Base-by-base conservation (phyloP, 495 filamentous ascomycete genomes). In the Daldinia decipiens region DNA sequence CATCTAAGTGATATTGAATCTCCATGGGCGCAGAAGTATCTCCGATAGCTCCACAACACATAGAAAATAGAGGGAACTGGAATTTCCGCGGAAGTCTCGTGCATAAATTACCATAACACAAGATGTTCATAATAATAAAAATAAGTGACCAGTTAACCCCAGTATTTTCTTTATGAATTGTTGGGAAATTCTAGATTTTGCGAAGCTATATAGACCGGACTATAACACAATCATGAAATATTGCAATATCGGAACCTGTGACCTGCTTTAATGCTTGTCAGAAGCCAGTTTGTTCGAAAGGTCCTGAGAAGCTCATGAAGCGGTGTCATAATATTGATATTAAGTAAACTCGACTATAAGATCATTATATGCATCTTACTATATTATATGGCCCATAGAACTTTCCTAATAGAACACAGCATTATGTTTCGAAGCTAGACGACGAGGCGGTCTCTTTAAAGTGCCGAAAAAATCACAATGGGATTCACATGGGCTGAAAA, bases 1-100 rank as follows among this genome's bases (percentile, higher is more conserved):
- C 19, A 47, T 21, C 3, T 9, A 21, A 47, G 17, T 19, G 21
- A 36, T 61, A 31, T 17, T n/a, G 56, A 62, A 65, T 61, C 17
- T 54, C 57, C 24, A 62, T 71, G 56, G 62, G 31, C 32, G 15
- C 51, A 71, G 29, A 71, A 71, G 61, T 50, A 71, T 13, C 11
- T 57, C 68, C 68, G 68, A 71, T 45, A n/a, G 19, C 27, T 32
- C 32, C 19, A 36, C 32, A 11, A 21, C 5, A 21, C 5, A 0
- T 53, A 29, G 50, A 4, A 27, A n/a, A 43, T 36, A 19, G 4
- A 5, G 36, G 5, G 51, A 62, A 32, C 12, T 43, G 8, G 47
- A 32, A 54, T 34, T 45, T 9, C 27, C 17, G 12, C 24, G 5
- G 31, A 43, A 19, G 21, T 17, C 3, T 29, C 36, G 12, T 17